Conservation (phyloP, 768 basidiomycete genomes). For the Suillus bovinus region DNA sequence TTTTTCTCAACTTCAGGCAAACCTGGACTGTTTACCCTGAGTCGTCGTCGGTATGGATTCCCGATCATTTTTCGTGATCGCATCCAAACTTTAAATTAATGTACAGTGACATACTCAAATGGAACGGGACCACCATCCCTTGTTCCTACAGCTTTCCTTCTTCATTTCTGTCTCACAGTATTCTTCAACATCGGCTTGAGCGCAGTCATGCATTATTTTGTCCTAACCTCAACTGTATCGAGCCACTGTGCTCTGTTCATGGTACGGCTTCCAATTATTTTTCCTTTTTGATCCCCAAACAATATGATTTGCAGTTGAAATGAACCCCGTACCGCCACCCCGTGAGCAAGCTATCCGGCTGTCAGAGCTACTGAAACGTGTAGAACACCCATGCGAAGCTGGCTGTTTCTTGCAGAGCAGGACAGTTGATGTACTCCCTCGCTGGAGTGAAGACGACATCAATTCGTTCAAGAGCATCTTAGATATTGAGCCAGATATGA, state of each 20-base stretch:
- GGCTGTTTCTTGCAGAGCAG: conserved; percentile 27
- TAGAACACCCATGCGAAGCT: conserved; percentile 25
- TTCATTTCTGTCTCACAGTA: conserved; percentile 9
- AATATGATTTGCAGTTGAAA: conserved; percentile 20
- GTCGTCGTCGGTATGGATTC: conserved; percentile 26
- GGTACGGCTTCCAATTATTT: conserved; percentile 31
- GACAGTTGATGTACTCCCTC: conserved; percentile 22
- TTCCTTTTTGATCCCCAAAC: conserved; percentile 15
- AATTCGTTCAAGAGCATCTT: conserved; percentile 42
- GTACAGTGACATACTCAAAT: conserved; percentile 34
- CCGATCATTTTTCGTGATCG: conserved; percentile 30
- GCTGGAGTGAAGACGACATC: conserved; percentile 42
- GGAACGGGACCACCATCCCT: conserved; percentile 29
- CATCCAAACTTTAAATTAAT: conserved; percentile 7
- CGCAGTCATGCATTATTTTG: conserved; percentile 48
- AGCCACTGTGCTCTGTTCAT: conserved; percentile 52
- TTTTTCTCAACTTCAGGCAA: conserved; percentile 30
- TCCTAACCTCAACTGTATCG: conserved; percentile 50
- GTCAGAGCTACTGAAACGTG: conserved; percentile 10
- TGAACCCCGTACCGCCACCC: conserved; percentile 18
- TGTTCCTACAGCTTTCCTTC: conserved; percentile 15
- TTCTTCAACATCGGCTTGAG: conserved; percentile 32
- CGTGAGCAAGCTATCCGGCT: conserved; percentile 2
- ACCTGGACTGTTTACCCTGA: conserved; percentile 27
- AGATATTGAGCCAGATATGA: conserved; percentile 43